Evolutionary conservation across 176 grass and related monocot species (phyloP), one percentile per base, ranked within the genome.

Genomic region (Aegilops bicornis): DNA sequence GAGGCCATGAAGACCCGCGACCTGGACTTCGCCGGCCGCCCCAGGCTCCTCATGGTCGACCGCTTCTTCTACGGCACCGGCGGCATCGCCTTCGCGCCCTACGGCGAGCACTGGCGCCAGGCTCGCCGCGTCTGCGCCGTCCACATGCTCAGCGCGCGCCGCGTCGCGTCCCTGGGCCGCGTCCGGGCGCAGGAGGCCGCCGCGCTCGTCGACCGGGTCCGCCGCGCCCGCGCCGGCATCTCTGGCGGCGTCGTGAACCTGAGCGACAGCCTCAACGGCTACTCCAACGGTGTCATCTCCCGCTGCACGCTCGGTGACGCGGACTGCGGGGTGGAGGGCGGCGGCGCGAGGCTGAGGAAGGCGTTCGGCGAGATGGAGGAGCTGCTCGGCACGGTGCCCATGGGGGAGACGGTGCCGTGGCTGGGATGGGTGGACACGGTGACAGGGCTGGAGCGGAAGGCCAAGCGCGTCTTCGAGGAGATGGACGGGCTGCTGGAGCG

Each of bases 81-180:
- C 69, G 91, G 88, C 85, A 36, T 96, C 3, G 83, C 22, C 4
- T 94, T 96, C 78, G 66, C 89, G 2, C 91, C 91, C n/a, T 88
- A 92, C 80, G 89, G 91, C 22, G 85, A 92, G 6, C 83, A 88
- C 64, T 96, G 91, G 91, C 87, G 90, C 39, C 83, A 89, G 33
- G 33, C 87, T 12, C 85, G 92, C 16, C 91, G 85, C 83, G 56
- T 94, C 17, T 87, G 90, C 86, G 86, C 66, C 5, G 1, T 65
- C 12, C 89, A 96, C 85, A 68, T 96, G 39, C 76, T 96, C 64
- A 86, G 43, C 63, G 19, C 47, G 3, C 79, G 67, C 8, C 82
- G 86, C 23, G 86, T 92, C 16, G 8, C 3, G 3, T 86, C 86
- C 1, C 89, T 90, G 70, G 67, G 81, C 22, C 73, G 4, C 24